Evolutionary conservation across 192 early-diverging fungal genomes (phyloP).

Genomic region (Podochytrium sp.): DNA sequence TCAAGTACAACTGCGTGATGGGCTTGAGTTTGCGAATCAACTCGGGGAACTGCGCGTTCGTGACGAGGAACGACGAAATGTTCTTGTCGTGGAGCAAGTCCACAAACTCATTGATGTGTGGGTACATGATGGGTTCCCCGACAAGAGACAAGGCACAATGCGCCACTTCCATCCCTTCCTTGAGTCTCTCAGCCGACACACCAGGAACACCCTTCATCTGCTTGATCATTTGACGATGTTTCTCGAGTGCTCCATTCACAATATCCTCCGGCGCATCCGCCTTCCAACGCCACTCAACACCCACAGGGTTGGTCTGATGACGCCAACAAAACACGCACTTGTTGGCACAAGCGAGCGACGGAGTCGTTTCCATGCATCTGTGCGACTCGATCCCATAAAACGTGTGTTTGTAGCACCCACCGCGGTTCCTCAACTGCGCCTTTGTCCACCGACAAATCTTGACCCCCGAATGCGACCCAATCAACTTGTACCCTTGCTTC

Average conservation of each 20-base stretch:
- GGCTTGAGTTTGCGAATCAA: slow-evolving; percentile 56
- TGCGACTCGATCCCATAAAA: slow-evolving; percentile 80
- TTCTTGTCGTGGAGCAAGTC: slow-evolving; percentile 65
- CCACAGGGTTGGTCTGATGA: slow-evolving; percentile 76
- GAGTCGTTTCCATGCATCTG: slow-evolving; percentile 77
- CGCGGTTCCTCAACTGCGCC: slow-evolving; percentile 69
- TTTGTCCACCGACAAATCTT: slow-evolving; percentile 85
- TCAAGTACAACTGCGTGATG: slow-evolving; percentile 75
- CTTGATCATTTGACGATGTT: slow-evolving; percentile 77
- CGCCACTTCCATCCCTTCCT: slow-evolving; percentile 65
- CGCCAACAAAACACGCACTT: slow-evolving; percentile 72
- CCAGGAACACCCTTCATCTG: slow-evolving; percentile 77
- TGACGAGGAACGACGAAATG: slow-evolving; percentile 76
- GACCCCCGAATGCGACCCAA: slow-evolving; percentile 73
- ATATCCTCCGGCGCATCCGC: slow-evolving; percentile 70
- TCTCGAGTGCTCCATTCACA: slow-evolving; percentile 68
- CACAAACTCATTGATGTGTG: slow-evolving; percentile 77
- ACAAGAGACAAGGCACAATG: slow-evolving; percentile 78
- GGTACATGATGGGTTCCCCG: slow-evolving; percentile 63
- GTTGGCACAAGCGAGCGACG: slow-evolving; percentile 76
- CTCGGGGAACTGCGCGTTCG: slow-evolving; percentile 79
- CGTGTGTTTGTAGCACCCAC: slow-evolving; percentile 77
- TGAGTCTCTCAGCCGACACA: slow-evolving; percentile 71
- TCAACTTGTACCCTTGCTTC: slow-evolving; percentile 75
- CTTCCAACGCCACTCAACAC: slow-evolving; percentile 74